These are phyloP conservation scores for Hysterangium stoloniferum DNA, from an alignment of 768 basidiomycete genomes.

Conservation along the genomic window DNA sequence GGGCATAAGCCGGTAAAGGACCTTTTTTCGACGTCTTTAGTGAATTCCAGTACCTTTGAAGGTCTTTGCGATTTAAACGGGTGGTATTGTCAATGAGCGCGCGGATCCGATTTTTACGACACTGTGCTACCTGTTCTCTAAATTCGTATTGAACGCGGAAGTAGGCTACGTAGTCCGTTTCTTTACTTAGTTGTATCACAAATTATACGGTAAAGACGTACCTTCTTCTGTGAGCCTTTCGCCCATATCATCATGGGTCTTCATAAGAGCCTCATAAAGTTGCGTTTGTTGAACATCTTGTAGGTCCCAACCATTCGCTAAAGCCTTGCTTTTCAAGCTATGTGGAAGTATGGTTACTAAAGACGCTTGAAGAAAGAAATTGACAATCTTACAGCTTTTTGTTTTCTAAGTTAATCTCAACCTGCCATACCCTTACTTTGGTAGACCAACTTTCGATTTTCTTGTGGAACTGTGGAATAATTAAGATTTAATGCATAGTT, in stretches of 20 bases:
- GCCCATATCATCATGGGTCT: neutral
- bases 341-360: neutral
- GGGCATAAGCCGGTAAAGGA: conserved; percentile 3
- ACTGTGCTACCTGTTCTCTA: neutral
- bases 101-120: neutral
- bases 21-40: neutral
- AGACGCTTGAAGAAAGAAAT: neutral
- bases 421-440: neutral
- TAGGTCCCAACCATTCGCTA: neutral
- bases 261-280: conserved; percentile 1
- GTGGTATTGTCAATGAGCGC: neutral
- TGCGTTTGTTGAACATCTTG: conserved; percentile 3
- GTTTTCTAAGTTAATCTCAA: neutral
- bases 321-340: neutral
- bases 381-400: neutral
- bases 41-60: conserved; percentile 4
- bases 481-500: neutral
- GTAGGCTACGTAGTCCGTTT: neutral
- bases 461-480: neutral
- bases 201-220: neutral
- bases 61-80: conserved; percentile 3
- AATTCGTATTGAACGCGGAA: neutral
- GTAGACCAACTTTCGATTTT: neutral
- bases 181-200: neutral
- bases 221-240: neutral